Conservation (phyloP, 164 flowering plant genomes). For the Vitis cinerea region DNA sequence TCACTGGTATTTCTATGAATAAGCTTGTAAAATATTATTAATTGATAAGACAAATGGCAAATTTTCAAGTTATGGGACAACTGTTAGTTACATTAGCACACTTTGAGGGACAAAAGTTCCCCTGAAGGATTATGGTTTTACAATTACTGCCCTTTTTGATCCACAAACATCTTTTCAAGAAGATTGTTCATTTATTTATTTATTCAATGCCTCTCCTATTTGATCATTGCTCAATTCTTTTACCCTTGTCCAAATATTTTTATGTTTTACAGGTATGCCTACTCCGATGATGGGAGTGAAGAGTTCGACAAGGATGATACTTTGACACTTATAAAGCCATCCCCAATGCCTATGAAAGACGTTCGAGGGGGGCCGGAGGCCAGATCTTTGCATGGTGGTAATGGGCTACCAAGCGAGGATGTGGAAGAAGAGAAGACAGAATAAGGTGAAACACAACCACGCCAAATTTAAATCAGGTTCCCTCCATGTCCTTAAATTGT, state of each 20-base stretch:
- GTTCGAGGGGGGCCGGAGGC: conserved; percentile 34
- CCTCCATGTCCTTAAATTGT: neutral
- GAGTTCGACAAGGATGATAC: conserved; percentile 83
- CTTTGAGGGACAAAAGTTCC: no score
- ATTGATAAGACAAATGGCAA: no score
- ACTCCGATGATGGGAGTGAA: conserved; percentile 70
- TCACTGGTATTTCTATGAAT: no score
- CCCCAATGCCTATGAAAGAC: conserved; percentile 48
- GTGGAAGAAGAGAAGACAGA: conserved; percentile 82
- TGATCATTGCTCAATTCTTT: neutral
- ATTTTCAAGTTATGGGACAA: no score
- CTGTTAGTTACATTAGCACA: no score
- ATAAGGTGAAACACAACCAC: conserved; percentile 17
- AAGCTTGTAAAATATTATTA: no score
- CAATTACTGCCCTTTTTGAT: no score
- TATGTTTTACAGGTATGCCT: conserved; percentile 62
- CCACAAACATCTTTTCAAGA: no score
- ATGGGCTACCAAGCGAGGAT: conserved; percentile 33
- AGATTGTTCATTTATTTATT: no score
- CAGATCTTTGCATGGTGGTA: conserved; percentile 26
- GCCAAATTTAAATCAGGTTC: neutral
- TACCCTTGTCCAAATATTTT: neutral
- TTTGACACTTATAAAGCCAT: conserved; percentile 77
- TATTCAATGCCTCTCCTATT: no score
- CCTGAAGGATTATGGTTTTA: no score